Conservation (phyloP, 768 basidiomycete species). For the Termitomyces heimii region DNA sequence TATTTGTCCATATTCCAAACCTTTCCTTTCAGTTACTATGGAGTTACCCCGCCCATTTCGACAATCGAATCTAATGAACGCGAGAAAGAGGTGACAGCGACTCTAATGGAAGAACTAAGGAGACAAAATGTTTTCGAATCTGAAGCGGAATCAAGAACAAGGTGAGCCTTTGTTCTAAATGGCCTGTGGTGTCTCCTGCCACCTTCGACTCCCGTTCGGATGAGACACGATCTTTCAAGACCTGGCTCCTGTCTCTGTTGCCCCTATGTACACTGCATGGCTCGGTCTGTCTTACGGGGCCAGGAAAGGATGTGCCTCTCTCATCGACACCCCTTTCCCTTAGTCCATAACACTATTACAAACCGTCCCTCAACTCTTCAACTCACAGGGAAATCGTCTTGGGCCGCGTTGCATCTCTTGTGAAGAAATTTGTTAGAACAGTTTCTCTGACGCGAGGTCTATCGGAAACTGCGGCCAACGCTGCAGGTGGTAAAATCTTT, state of each 20-base stretch:
- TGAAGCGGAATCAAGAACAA: slow-evolving; percentile 79
- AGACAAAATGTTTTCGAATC: slow-evolving; percentile 85
- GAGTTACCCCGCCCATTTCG: slow-evolving; percentile 85
- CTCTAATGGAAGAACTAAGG: slow-evolving; percentile 88
- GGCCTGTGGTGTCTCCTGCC: slow-evolving; percentile 4
- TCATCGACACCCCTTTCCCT: slow-evolving; percentile 5
- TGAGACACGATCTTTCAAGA: slow-evolving; percentile 9
- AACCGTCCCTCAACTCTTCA: slow-evolving; percentile 14
- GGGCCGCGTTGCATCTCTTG: slow-evolving; percentile 80
- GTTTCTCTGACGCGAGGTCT: slow-evolving; percentile 76
- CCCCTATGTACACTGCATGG: not conserved
- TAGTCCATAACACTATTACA: not conserved
- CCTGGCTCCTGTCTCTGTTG: not conserved
- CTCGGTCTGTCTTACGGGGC: slow-evolving; percentile 1
- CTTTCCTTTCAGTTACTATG: slow-evolving; percentile 51
- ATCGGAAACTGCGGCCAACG: slow-evolving; percentile 80
- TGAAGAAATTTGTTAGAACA: slow-evolving; percentile 88
- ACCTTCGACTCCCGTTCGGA: slow-evolving; percentile 2
- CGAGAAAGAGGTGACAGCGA: slow-evolving; percentile 78
- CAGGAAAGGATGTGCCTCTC: slow-evolving; percentile 7
- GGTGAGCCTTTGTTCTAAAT: slow-evolving; percentile 47
- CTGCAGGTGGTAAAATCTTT: slow-evolving; percentile 97
- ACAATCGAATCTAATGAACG: slow-evolving; percentile 65
- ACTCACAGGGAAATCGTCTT: slow-evolving; percentile 82
- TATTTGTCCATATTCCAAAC: not conserved